phyloP scores from a whole-genome alignment of 2,329 filamentous ascomycete genomes.

The Calonectria leucothoes region DNA sequence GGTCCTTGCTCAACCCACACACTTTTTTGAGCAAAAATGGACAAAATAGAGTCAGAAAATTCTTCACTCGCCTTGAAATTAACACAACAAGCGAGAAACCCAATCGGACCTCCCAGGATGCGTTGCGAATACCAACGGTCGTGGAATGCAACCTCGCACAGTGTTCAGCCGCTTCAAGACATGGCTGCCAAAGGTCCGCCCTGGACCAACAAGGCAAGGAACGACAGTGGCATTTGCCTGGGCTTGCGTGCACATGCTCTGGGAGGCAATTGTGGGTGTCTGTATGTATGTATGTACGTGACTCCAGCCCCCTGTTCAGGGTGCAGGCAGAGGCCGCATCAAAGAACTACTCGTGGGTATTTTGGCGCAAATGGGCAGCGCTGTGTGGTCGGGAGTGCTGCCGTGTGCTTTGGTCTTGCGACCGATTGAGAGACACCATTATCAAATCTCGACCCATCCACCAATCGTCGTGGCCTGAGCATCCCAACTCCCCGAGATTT shows the following conservation, averaged over 20 bases:
- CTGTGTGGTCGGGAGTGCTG: conserved; percentile 14
- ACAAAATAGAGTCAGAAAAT: background rate
- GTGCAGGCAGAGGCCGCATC: conserved; percentile 12
- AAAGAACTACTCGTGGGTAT: conserved; percentile 19
- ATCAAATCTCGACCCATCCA: conserved; percentile 28
- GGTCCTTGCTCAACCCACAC: conserved; percentile 1
- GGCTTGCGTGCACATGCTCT: conserved; percentile 4
- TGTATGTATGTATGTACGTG: conserved; percentile 17
- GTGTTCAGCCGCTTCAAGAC: conserved; percentile 10
- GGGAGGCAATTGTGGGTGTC: background rate
- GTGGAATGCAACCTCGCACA: conserved; percentile 16
- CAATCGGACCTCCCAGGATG: background rate
- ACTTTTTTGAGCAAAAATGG: background rate
- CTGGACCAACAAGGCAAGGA: conserved; percentile 5
- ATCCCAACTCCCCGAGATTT: conserved; percentile 39
- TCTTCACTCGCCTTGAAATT: background rate
- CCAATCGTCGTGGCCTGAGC: conserved; percentile 23
- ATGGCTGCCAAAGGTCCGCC: background rate
- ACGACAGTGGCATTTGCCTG: background rate
- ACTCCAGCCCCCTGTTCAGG: conserved; percentile 15
- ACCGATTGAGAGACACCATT: conserved; percentile 26
- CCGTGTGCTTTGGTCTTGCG: conserved; percentile 13
- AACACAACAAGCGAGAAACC: background rate
- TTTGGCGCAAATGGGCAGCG: conserved; percentile 4
- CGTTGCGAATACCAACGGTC: background rate